Percentiles rank a stretch among this genome's conserved stretches.
Conservation (phyloP, 371 early-diverging fungal species). For the Apophysomyces ossiformis region DNA sequence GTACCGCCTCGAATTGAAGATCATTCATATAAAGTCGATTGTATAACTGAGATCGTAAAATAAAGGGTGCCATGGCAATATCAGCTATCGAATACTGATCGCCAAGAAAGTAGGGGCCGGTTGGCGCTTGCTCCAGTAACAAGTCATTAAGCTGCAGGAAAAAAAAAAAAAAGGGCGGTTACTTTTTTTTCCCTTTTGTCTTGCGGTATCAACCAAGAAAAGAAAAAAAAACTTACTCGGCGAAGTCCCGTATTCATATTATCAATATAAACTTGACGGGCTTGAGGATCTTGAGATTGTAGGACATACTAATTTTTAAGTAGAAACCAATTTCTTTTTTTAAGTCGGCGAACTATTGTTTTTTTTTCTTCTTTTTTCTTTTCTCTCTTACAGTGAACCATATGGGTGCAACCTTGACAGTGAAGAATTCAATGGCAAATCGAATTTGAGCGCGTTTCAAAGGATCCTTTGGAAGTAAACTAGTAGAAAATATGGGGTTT, state of each 20-base stretch:
- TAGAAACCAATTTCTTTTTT: neutral
- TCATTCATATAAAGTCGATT: constrained; percentile 22
- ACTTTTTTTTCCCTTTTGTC: neutral
- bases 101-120: constrained; percentile 69
- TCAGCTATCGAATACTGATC: constrained; percentile 64
- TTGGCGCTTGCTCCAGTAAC: constrained; percentile 45
- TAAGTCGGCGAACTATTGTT: neutral
- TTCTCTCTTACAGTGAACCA: constrained; percentile 27
- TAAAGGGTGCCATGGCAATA: constrained; percentile 57
- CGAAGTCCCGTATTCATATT: constrained; percentile 7
- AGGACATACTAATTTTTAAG: neutral
- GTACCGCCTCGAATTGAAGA: constrained; percentile 22
- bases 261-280: constrained; percentile 9
- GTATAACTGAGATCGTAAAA: constrained; percentile 32
- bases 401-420: constrained; percentile 35
- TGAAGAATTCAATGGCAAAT: constrained; percentile 61
- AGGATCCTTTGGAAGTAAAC: constrained; percentile 48
- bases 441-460: constrained; percentile 52
- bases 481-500: constrained; percentile 9
- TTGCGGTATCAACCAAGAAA: neutral
- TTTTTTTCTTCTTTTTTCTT: constrained; percentile 1
- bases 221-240: constrained; percentile 17
- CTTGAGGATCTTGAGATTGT: neutral
- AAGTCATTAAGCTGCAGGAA: constrained; percentile 42
- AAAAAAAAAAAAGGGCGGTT: constrained; percentile 2